A percentile compares a stretch with the other conserved stretches of the same genome.
Conservation (phyloP, 352 stramenopile species). For the Blastocystis sp. region DNA sequence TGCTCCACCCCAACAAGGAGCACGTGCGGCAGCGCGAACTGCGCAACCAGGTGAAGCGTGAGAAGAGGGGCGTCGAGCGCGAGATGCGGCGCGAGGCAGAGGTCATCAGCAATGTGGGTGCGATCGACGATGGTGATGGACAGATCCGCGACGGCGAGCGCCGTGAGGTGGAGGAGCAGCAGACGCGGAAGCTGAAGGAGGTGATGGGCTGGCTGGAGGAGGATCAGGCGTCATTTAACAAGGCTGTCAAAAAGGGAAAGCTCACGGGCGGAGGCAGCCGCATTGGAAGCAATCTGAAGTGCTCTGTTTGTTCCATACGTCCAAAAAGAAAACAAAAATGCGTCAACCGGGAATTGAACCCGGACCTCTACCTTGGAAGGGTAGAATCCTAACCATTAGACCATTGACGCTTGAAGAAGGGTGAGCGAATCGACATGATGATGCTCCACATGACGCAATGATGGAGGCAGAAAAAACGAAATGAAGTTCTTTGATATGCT, state of each 20-base stretch:
- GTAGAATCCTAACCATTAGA: constrained; percentile 55
- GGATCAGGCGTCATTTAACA: constrained; percentile 10
- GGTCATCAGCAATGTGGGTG: background rate
- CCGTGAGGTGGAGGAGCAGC: constrained; percentile 31
- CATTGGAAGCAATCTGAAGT: constrained; percentile 24
- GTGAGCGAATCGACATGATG: background rate
- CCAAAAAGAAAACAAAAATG: constrained; percentile 46
- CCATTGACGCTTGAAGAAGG: constrained; percentile 12
- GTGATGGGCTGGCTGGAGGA: constrained; percentile 52
- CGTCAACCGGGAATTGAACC: constrained; percentile 52
- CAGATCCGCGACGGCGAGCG: constrained; percentile 36
- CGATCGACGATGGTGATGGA: background rate
- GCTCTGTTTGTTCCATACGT: constrained; percentile 13
- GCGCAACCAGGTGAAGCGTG: constrained; percentile 44
- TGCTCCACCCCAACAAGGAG: constrained; percentile 41
- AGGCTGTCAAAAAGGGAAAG: constrained; percentile 2
- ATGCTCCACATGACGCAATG: background rate
- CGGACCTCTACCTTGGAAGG: constrained; percentile 51
- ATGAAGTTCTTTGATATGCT: constrained; percentile 76
- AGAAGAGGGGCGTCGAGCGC: constrained; percentile 18
- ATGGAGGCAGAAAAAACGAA: background rate
- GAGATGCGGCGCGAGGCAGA: constrained; percentile 41
- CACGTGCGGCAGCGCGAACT: constrained; percentile 9
- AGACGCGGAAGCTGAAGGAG: constrained; percentile 25
- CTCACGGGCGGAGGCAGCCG: background rate